A percentile compares a stretch with the other conserved stretches of the same genome.
These are phyloP conservation scores for Ormosia emarginata DNA, from an alignment of 306 rosid genomes.

Conservation along the genomic window DNA sequence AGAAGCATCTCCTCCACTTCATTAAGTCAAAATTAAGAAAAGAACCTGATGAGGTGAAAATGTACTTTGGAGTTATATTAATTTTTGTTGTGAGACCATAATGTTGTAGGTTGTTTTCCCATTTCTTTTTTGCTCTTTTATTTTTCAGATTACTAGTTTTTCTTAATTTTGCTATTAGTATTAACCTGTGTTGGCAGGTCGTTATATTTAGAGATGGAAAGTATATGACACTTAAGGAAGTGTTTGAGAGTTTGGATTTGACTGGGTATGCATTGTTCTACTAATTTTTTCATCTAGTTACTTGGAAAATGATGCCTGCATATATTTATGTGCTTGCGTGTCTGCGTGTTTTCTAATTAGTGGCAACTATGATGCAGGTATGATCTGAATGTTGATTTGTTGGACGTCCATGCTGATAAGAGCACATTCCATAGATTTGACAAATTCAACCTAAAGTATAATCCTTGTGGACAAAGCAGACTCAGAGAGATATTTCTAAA, in stretches of 20 bases:
- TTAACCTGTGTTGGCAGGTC: conserved; percentile 46
- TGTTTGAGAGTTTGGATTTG: conserved; percentile 89
- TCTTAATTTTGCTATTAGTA: background rate
- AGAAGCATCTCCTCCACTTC: conserved; percentile 56
- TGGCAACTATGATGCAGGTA: conserved; percentile 35
- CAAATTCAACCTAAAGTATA: conserved; percentile 90
- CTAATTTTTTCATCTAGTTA: background rate
- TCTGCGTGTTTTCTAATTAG: conserved; percentile 21
- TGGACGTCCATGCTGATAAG: conserved; percentile 95
- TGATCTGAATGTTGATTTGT: conserved; percentile 83
- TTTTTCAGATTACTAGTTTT: conserved; percentile 1
- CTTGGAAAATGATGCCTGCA: background rate
- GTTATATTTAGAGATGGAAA: conserved; percentile 93
- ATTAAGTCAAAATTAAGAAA: conserved; percentile 55
- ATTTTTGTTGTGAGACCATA: background rate
- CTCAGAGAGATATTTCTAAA: conserved; percentile 89
- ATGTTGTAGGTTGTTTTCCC: background rate
- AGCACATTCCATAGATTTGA: conserved; percentile 93
- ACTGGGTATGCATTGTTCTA: conserved; percentile 52
- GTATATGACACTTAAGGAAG: conserved; percentile 83
- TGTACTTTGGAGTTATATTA: background rate
- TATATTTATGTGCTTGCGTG: background rate
- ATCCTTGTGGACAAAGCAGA: conserved; percentile 96
- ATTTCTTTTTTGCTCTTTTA: background rate
- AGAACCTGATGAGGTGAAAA: conserved; percentile 59